Evolutionary conservation across 768 basidiomycete genomes (phyloP).

Genomic region (Hebeloma cylindrosporum): DNA sequence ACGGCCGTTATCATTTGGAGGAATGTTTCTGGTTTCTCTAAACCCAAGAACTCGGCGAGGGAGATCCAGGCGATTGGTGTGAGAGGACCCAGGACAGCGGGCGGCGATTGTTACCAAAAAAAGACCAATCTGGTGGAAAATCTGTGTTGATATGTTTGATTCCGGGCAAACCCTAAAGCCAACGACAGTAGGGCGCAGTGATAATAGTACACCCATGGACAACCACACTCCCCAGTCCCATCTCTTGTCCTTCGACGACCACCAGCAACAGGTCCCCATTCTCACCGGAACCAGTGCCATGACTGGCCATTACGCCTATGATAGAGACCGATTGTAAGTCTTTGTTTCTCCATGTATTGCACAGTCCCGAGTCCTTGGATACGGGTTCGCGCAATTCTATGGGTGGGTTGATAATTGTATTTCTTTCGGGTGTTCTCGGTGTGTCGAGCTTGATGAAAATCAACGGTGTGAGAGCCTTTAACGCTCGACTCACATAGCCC

Average conservation of each 20-base stretch:
- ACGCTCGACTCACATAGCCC: too few species aligned
- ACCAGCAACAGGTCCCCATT: constrained; percentile 9
- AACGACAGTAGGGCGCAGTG: too few species aligned
- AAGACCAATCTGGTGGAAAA: not conserved
- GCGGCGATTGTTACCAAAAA: not conserved
- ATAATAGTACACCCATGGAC: too few species aligned
- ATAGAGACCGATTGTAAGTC: constrained; percentile 44
- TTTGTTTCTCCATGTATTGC: constrained; percentile 7
- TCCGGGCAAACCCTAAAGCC: too few species aligned
- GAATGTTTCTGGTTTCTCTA: not conserved
- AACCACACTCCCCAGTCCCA: constrained; percentile 7
- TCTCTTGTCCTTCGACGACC: constrained; percentile 10
- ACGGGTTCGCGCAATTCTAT: constrained; percentile 23
- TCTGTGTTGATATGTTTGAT: not conserved
- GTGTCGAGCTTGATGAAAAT: too few species aligned
- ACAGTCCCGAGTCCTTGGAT: constrained; percentile 34
- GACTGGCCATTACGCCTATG: constrained; percentile 29
- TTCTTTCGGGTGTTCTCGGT: not conserved
- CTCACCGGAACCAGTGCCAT: constrained; percentile 16
- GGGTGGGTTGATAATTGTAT: constrained; percentile 7
- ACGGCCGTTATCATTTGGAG: not conserved
- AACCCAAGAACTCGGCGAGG: not conserved
- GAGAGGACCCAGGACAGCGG: constrained; percentile 1
- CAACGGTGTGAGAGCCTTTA: too few species aligned
- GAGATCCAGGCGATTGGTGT: constrained; percentile 6